Evolutionary conservation across 2,329 filamentous ascomycete species (phyloP), one percentile per base, ranked within the genome.

Genomic region (Sporothrix dimorphospora): DNA sequence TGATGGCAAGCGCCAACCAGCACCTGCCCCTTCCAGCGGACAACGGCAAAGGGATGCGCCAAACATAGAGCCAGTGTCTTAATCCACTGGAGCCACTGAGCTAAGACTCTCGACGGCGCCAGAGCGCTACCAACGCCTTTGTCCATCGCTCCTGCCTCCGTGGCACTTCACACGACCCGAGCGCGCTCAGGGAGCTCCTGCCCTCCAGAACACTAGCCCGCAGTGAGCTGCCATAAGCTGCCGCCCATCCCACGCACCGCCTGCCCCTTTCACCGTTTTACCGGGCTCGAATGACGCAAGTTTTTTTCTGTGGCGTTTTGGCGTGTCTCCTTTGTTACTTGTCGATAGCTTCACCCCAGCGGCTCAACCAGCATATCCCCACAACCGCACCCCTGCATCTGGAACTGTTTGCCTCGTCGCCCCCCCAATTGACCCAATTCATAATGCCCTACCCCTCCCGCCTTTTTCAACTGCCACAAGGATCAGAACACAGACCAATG

Each of bases 401-500:
- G 5, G 55, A 61, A 61, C 30, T 19, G n/a, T 61, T 40, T 21
- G 55, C 30, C 7, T 19, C n/a, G 27, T 34, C 19, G 11, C 16
- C 19, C 19, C 16, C 55, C 55, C 55, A n/a, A 40, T 61, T 7
- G 55, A 61, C 30, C 55, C 55, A 61, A 61, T 61, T 21, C 55
- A 61, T 61, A 40, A 40, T 40, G n/a, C 55, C 30, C 30, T 19
- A 61, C 38, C 38, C 38, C 59, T 63, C 38, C 38, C 59, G 59
- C 59, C 59, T 42, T 42, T 61, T 42, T 45, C 38, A 63, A 63
- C 59, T 65, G 59, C 59, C 38, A 42, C 47, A 8, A n/a, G 47
- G 38, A 24, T 11, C 38, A 24, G 19, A 40, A n/a, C n/a, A 59
- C 27, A 42, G 38, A 45, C 11, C 21, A 45, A 45, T 65, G 59